Evolutionary conservation across 345 rosid genomes (phyloP), one percentile per base, ranked within the genome.

Genomic region (Kandelia obovata): DNA sequence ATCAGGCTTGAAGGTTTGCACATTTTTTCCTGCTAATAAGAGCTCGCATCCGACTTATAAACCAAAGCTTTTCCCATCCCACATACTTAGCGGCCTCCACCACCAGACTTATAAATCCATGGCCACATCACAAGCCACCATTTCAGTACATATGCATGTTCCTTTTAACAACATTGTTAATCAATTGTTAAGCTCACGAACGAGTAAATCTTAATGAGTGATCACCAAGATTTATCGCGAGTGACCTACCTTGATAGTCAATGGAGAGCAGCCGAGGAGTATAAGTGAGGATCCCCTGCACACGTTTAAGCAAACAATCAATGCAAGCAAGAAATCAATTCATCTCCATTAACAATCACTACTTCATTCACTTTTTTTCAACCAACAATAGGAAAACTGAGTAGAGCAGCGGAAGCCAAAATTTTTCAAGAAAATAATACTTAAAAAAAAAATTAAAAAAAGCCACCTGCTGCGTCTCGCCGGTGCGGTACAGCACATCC

Each of bases 181-280:
- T 39, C 4, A 37, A 13, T 31, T 19, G 16, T 23, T 6, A 27
- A 16, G 47, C 39, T 32, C 3, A 21, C 53, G 15, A 53, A 26
- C 13, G 39, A 43, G 49, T 43, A 43, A 13, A 43, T 43, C 17
- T 43, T 43, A 43, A 43, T 43, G 17, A 13, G 49, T 26, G 57
- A 23, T 34, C 37, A 51, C 57, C 47, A 51, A 11, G 16, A 43
- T 43, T 43, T 26, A 46, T 25, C 13, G 57, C 52, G 51, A 61
- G 59, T 31, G 7, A 26, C 71, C 71, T 74, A 94, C 99, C 99
- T 90, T 92, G 90, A 53, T 85, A 73, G 65, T 84, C 90, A 34
- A 95, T 65, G 6, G 99, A 95, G 64, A 92, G 62, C 0, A 95
- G 73, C 51, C 93, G 97, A 66, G 99, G 99, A 72, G 96, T 88